These are phyloP conservation scores for Xylaria sp. DNA, from an alignment of 2,329 filamentous ascomycete genomes.

Conservation along the genomic window DNA sequence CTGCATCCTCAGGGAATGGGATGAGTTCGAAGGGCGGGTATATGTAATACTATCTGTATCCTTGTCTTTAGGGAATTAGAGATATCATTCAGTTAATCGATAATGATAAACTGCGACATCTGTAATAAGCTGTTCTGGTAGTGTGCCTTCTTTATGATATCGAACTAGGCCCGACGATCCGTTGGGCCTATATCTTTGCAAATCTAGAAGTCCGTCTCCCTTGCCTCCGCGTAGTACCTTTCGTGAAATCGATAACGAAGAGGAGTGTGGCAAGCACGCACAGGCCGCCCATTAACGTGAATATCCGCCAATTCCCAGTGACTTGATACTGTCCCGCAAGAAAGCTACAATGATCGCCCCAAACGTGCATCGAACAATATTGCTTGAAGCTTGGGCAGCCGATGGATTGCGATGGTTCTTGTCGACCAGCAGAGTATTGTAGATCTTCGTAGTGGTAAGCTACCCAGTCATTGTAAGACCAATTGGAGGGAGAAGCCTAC, in stretches of 20 bases:
- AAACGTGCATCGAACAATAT: constrained; percentile 2
- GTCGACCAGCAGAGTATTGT: constrained; percentile 5
- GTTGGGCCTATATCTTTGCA: not conserved
- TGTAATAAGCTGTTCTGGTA: too few species aligned
- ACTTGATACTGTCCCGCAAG: constrained; percentile 1
- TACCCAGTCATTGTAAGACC: not conserved
- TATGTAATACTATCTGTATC: constrained; percentile 15
- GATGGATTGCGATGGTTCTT: constrained; percentile 4
- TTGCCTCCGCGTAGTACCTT: not conserved
- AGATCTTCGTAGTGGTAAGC: not conserved
- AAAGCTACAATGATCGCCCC: constrained; percentile 2
- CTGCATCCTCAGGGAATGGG: constrained; percentile 41
- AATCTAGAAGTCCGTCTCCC: not conserved
- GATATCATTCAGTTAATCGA: not conserved
- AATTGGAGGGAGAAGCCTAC: not conserved
- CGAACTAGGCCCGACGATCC: not conserved
- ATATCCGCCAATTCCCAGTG: not conserved
- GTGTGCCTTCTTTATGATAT: not conserved
- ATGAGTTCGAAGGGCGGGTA: constrained; percentile 5
- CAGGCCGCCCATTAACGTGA: constrained; percentile 1
- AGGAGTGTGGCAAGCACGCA: not conserved
- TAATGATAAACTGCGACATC: not conserved
- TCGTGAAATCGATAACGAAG: not conserved
- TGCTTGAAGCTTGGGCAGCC: constrained; percentile 4
- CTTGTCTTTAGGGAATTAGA: not conserved